phyloP scores from a whole-genome alignment of 2,329 filamentous ascomycete genomes.

The Epichloe hybrida region DNA sequence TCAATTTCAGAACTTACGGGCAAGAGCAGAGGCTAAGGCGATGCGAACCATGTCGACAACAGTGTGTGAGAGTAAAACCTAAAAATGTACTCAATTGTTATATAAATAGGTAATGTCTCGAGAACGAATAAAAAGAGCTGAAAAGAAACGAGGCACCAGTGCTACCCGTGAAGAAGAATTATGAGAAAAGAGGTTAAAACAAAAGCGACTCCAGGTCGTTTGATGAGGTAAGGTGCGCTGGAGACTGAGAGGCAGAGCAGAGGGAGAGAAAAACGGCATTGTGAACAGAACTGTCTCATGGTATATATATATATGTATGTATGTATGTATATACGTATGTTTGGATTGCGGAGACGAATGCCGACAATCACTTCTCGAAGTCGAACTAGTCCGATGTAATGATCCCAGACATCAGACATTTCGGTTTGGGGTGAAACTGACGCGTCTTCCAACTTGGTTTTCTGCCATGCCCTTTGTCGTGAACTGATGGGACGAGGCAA shows the following conservation, averaged over 20 bases:
- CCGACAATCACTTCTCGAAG: neutral
- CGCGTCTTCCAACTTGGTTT: neutral
- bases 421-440: neutral
- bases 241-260: neutral
- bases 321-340: neutral
- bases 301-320: neutral
- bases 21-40: conserved; percentile 11
- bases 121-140: neutral
- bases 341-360: neutral
- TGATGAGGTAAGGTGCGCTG: neutral
- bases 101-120: too few species aligned
- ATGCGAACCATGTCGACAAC: conserved; percentile 14
- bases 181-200: neutral
- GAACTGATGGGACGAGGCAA: neutral
- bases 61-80: too few species aligned
- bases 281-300: too few species aligned
- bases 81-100: too few species aligned
- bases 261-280: too few species aligned
- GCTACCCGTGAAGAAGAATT: neutral
- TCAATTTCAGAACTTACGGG: conserved; percentile 11
- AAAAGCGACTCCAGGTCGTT: conserved; percentile 3
- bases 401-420: neutral
- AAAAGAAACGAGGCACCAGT: neutral
- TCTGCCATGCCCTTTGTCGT: neutral
- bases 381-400: neutral